Conservation (phyloP, 208 protist genomes). For the Leptomonas seymouri region DNA sequence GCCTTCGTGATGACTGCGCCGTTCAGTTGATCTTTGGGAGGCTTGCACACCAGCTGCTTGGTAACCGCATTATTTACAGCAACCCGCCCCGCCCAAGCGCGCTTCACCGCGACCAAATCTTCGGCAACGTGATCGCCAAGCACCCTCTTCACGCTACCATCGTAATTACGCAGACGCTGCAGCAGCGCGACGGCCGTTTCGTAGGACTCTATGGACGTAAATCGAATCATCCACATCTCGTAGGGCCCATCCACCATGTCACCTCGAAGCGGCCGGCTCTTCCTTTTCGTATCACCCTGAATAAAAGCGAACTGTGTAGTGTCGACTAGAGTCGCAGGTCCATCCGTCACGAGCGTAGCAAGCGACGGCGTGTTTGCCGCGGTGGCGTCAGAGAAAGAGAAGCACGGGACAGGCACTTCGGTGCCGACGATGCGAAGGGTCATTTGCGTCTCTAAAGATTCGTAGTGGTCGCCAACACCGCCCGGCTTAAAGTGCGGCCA, state of each 20-base stretch:
- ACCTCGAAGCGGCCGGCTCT: not conserved
- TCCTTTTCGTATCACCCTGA: not conserved
- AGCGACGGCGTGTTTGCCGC: not conserved
- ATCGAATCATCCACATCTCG: constrained; percentile 28
- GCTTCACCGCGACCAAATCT: constrained; percentile 15
- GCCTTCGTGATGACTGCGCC: too few relatives aligned
- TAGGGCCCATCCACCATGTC: constrained; percentile 1
- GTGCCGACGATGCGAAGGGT: constrained; percentile 20
- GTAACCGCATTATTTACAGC: too few relatives aligned
- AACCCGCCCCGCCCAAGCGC: constrained; percentile 1
- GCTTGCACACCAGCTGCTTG: too few relatives aligned
- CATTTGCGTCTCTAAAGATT: constrained; percentile 23
- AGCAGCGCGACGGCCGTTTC: constrained; percentile 24
- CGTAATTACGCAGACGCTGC: constrained; percentile 15
- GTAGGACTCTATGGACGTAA: constrained; percentile 27
- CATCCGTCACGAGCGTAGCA: too few relatives aligned
- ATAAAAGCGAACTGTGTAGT: constrained; percentile 3
- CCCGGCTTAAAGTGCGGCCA: constrained; percentile 24
- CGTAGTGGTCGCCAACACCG: constrained; percentile 13
- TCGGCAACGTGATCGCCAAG: constrained; percentile 11
- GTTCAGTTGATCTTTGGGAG: too few relatives aligned
- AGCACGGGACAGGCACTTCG: constrained; percentile 20
- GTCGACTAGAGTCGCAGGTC: not conserved
- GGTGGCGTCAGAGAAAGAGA: not conserved
- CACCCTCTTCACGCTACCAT: constrained; percentile 12